Evolutionary conservation across 345 rosid species (phyloP), one percentile per base, ranked within the genome.

Genomic region (Abelmoschus esculentus): DNA sequence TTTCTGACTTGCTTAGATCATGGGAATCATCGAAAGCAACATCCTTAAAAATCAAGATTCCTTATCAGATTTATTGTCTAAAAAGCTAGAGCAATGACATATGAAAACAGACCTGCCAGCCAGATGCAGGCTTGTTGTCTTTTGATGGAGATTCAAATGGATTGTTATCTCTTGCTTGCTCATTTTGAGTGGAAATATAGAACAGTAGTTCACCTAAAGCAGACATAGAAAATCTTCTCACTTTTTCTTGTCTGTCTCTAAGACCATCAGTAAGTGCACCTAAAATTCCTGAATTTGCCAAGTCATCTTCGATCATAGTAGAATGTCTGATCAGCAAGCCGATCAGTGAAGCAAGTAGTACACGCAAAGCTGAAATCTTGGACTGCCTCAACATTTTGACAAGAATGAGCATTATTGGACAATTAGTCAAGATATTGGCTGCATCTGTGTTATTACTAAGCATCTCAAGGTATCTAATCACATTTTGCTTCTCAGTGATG

Each of bases 121-220:
- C 91, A 60, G 85, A 69, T 55, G 84, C 64, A 29, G 84, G 67
- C 69, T 90, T 82, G 74, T 67, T 79, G 70, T 91, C 96, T 81
- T 91, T 95, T 3, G 95, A 87, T 42, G 96, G 96, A 75, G 92
- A 88, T 78, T 95, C 96, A 31, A 74, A 71, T 36, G 88, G 91
- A 78, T 79, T 83, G 66, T 68, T 84, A 52, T 86, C 93, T 73
- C 78, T 86, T 59, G 8, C 80, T 28, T 88, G 88, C 72, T 95
- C 97, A 75, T 81, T 91, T 80, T 90, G 99, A 12, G 97, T 90
- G 76, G 99, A 91, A 71, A 95, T 85, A 76, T 95, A 95, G 83
- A 91, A 95, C 66, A 95, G 78, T 82, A 95, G 73, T 80, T 95
- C 99, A 59, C 99, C 99, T 75, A 95, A 81, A 80, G 99, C 97